These are phyloP conservation scores for Rhodotorula sp. DNA, from an alignment of 1,284 basidiomycete genomes.

Conservation along the genomic window DNA sequence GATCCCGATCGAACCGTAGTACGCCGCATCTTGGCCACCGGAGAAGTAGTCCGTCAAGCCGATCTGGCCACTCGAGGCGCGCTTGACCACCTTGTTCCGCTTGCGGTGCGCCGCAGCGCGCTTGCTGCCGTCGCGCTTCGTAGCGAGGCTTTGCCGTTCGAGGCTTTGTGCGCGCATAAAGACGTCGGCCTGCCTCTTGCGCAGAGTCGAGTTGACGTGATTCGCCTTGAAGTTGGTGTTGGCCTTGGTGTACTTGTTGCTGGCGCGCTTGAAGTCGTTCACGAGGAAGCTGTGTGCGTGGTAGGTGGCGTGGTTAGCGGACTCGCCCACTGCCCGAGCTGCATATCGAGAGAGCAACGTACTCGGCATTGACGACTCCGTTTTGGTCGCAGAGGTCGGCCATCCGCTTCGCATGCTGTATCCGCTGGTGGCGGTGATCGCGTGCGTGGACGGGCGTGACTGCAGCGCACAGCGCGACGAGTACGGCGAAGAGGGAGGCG, in stretches of 20 bases:
- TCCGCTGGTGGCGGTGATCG: not conserved
- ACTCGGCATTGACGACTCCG: slow-evolving; percentile 39
- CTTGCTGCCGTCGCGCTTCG: slow-evolving; percentile 1
- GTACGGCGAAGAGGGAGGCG: not conserved
- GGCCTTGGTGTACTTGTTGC: slow-evolving; percentile 21
- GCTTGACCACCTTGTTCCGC: slow-evolving; percentile 18
- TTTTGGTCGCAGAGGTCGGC: slow-evolving; percentile 13
- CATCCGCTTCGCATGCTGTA: slow-evolving; percentile 21
- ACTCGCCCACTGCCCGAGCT: not conserved
- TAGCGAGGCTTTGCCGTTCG: slow-evolving; percentile 10
- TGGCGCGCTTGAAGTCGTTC: slow-evolving; percentile 29
- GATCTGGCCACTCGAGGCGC: slow-evolving; percentile 21
- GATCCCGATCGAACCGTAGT: slow-evolving; percentile 32
- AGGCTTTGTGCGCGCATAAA: slow-evolving; percentile 22
- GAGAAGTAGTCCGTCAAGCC: slow-evolving; percentile 38
- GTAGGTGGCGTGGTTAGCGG: no score
- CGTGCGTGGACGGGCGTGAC: not conserved
- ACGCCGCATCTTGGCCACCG: slow-evolving; percentile 38
- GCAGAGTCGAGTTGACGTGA: slow-evolving; percentile 17
- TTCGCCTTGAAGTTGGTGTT: slow-evolving; percentile 28
- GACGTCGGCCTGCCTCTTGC: slow-evolving; percentile 20
- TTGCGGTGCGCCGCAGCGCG: not conserved
- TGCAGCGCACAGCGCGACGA: not conserved
- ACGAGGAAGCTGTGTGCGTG: slow-evolving; percentile 25
- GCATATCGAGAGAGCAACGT: not conserved